Evolutionary conservation across 345 rosid genomes (phyloP).

Genomic region (Isatis tinctoria): DNA sequence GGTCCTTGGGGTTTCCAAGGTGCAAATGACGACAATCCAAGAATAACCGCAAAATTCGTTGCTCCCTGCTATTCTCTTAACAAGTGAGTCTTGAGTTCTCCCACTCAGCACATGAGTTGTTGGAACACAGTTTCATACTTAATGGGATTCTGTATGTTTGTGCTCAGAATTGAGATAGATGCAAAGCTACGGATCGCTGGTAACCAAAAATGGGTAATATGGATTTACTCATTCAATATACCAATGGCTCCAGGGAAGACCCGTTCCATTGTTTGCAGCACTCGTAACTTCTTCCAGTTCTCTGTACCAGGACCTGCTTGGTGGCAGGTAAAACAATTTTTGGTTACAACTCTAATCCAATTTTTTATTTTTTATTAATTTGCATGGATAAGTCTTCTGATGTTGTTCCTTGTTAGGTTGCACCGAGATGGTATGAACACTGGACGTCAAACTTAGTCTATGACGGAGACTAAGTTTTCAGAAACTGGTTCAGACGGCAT

Average conservation of each 20-base stretch:
- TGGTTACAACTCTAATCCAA: not conserved
- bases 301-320: slow-evolving; percentile 89
- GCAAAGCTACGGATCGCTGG: slow-evolving; percentile 78
- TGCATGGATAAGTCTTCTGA: not conserved
- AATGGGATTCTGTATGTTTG: not conserved
- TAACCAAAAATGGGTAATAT: slow-evolving; percentile 83
- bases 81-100: slow-evolving; percentile 45
- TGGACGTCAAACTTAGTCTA: slow-evolving; percentile 97
- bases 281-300: slow-evolving; percentile 92
- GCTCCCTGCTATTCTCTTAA: slow-evolving; percentile 91
- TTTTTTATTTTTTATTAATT: not conserved
- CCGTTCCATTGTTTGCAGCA: slow-evolving; percentile 92
- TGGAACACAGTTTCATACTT: not conserved
- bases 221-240: slow-evolving; percentile 96
- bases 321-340: slow-evolving; percentile 72
- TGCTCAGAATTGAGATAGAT: slow-evolving; percentile 77
- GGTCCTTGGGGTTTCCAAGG: slow-evolving; percentile 96
- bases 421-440: slow-evolving; percentile 96
- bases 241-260: slow-evolving; percentile 99
- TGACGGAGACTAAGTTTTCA: slow-evolving; percentile 89
- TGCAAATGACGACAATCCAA: slow-evolving; percentile 77
- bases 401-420: slow-evolving; percentile 43
- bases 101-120: not conserved
- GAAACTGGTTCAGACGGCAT: slow-evolving; percentile 84
- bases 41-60: slow-evolving; percentile 70